Conservation (phyloP, 352 stramenopile genomes). For the Pythium aquatile region DNA sequence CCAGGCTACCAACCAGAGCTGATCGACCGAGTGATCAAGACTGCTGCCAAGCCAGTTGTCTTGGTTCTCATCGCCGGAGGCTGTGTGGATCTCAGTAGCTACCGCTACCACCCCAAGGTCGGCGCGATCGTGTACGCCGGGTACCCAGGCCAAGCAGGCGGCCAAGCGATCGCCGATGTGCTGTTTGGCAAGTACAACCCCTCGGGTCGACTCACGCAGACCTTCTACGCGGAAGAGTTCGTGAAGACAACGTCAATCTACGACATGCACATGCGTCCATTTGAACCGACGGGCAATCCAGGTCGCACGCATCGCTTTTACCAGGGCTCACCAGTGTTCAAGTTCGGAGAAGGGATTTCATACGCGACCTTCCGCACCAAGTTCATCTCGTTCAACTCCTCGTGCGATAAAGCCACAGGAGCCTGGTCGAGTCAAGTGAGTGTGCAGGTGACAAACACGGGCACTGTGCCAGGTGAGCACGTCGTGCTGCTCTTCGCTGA, state of each 20-base stretch:
- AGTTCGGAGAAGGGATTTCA: constrained; percentile 77
- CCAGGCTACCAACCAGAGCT: constrained; percentile 65
- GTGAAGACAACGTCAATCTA: constrained; percentile 54
- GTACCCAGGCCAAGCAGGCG: constrained; percentile 66
- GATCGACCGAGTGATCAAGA: constrained; percentile 47
- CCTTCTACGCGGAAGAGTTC: constrained; percentile 63
- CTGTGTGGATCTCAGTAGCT: constrained; percentile 65
- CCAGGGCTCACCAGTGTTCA: constrained; percentile 54
- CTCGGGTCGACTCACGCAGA: constrained; percentile 63
- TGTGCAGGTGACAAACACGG: constrained; percentile 49
- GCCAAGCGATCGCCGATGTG: constrained; percentile 70
- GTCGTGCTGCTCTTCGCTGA: constrained; percentile 32
- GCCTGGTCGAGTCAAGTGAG: constrained; percentile 24
- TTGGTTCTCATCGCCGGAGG: constrained; percentile 82
- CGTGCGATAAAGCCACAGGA: constrained; percentile 3
- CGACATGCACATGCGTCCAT: constrained; percentile 87
- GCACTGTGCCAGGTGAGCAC: constrained; percentile 38
- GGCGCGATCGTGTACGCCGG: constrained; percentile 66
- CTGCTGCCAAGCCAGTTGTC: constrained; percentile 52
- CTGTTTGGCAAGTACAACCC: constrained; percentile 75
- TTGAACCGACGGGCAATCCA: constrained; percentile 45
- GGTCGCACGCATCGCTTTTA: constrained; percentile 88
- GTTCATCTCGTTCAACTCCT: neutral
- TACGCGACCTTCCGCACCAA: constrained; percentile 68
- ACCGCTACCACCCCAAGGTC: constrained; percentile 57